These are phyloP conservation scores for Clonostachys rhizophaga DNA, from an alignment of 2,329 filamentous ascomycete genomes.

Conservation along the genomic window DNA sequence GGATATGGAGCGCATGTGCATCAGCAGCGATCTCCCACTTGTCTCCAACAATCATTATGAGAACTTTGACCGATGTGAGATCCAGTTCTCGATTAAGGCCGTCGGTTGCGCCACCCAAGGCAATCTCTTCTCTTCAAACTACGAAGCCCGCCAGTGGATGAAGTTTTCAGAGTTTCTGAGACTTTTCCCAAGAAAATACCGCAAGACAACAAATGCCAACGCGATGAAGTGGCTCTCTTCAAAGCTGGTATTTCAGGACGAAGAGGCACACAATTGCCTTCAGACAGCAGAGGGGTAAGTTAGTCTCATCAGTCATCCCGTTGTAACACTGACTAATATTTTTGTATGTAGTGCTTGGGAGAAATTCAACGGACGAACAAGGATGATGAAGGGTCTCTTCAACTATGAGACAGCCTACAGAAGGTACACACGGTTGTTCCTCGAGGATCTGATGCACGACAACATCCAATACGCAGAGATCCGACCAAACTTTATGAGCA, in stretches of 20 bases:
- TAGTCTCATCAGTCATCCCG: slow-evolving; percentile 4
- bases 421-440: slow-evolving; percentile 53
- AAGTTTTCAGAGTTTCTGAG: slow-evolving; percentile 31
- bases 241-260: slow-evolving; percentile 58
- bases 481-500: slow-evolving; percentile 62
- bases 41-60: slow-evolving; percentile 26
- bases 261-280: slow-evolving; percentile 49
- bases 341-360: slow-evolving; percentile 40
- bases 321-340: slow-evolving; percentile 1
- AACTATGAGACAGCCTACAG: slow-evolving; percentile 61
- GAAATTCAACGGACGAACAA: slow-evolving; percentile 63
- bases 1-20: slow-evolving; percentile 62
- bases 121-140: slow-evolving; percentile 43
- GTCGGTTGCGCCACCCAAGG: slow-evolving; percentile 22
- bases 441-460: slow-evolving; percentile 58
- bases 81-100: slow-evolving; percentile 54
- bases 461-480: slow-evolving; percentile 70
- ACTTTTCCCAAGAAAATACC: slow-evolving; percentile 21
- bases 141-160: slow-evolving; percentile 40
- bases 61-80: slow-evolving; percentile 49
- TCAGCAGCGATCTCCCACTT: slow-evolving; percentile 53
- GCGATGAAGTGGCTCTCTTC: slow-evolving; percentile 49
- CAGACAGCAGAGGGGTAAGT: slow-evolving; percentile 51
- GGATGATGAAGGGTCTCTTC: slow-evolving; percentile 69
- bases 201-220: slow-evolving; percentile 3